A percentile compares a stretch with the other conserved stretches of the same genome.
Conservation (phyloP, 306 rosid genomes). For the Parietaria judaica region DNA sequence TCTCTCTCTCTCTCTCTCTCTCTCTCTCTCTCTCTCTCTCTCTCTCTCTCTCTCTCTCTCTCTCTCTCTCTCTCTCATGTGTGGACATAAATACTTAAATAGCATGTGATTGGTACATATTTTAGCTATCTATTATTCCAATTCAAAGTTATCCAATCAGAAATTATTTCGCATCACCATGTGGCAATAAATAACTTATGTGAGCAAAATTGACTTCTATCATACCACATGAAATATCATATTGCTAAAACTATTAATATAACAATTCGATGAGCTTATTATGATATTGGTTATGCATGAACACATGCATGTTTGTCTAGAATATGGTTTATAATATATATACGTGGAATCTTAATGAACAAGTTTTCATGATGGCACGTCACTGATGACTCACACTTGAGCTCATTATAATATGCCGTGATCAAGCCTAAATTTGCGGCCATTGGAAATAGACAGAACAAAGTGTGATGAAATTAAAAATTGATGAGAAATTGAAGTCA, state of each 20-base stretch:
- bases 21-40: constrained; percentile 11
- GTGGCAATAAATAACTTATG: background rate
- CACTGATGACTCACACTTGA: background rate
- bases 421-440: constrained; percentile 8
- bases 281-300: too few species aligned
- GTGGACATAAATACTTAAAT: constrained; percentile 8
- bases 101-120: constrained; percentile 30
- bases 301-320: too few species aligned
- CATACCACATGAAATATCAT: too few species aligned
- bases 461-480: background rate
- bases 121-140: constrained; percentile 3
- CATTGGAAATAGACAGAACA: background rate
- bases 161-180: background rate
- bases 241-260: too few species aligned
- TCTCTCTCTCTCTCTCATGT: constrained; percentile 16
- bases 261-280: too few species aligned
- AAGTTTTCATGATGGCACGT: background rate
- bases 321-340: too few species aligned
- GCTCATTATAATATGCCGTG: background rate
- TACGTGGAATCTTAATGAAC: too few species aligned
- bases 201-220: background rate
- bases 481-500: constrained; percentile 3
- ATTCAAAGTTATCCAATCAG: background rate
- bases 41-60: constrained; percentile 3
- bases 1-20: constrained; percentile 14